phyloP scores from a whole-genome alignment of 1,284 basidiomycete species.

The Limonomyces culmigenus region DNA sequence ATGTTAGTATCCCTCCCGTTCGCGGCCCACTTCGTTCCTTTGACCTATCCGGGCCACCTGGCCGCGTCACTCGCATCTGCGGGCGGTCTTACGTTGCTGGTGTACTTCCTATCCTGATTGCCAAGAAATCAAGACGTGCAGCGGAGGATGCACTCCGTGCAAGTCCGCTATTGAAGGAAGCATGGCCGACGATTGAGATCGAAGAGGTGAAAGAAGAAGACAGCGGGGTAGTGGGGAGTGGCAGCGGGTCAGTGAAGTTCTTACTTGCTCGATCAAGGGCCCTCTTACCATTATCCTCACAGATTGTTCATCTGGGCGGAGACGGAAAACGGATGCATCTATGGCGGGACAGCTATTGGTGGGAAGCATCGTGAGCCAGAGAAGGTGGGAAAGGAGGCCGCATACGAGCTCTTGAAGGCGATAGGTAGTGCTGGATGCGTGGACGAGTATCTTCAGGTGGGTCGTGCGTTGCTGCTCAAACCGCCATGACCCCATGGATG shows the following conservation, averaged over 20 bases:
- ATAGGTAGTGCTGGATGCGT: slow-evolving; percentile 45
- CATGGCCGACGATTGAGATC: slow-evolving; percentile 25
- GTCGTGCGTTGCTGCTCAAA: slow-evolving; percentile 4
- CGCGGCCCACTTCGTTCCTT: no score
- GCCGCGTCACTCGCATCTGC: slow-evolving; percentile 29
- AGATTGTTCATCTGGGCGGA: slow-evolving; percentile 56
- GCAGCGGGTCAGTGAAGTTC: slow-evolving; percentile 52
- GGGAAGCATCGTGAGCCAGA: slow-evolving; percentile 24
- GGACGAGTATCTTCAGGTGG: slow-evolving; percentile 41
- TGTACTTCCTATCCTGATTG: slow-evolving; percentile 28
- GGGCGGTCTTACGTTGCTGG: slow-evolving; percentile 46
- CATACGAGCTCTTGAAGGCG: slow-evolving; percentile 32
- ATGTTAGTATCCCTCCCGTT: slow-evolving; percentile 23
- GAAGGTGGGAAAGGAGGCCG: slow-evolving; percentile 39
- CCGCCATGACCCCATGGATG: not conserved
- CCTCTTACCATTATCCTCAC: no score
- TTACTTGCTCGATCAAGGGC: no score
- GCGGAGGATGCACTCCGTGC: slow-evolving; percentile 21
- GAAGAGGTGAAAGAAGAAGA: slow-evolving; percentile 25
- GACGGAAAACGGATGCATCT: slow-evolving; percentile 39
- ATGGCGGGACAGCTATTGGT: slow-evolving; percentile 49
- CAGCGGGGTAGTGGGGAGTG: slow-evolving; percentile 31
- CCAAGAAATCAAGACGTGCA: slow-evolving; percentile 32
- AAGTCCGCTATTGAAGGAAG: no score
- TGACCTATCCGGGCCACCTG: no score